Percentiles rank a stretch among this genome's conserved stretches.
phyloP scores from a whole-genome alignment of 176 grass and related monocot species.

The Pontederia paniculata region DNA sequence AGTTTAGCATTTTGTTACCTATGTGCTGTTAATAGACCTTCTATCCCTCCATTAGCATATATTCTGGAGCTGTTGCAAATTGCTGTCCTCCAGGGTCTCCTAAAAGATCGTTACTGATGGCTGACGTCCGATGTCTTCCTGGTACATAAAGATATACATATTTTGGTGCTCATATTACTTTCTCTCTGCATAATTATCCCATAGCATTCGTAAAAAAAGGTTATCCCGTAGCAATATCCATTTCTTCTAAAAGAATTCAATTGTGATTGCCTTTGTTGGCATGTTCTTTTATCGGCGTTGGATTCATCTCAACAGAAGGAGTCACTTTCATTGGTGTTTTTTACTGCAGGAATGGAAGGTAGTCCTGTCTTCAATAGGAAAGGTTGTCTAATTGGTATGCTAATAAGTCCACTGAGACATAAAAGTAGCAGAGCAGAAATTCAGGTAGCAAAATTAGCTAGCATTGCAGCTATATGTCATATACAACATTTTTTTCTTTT shows the following conservation, averaged over 20 bases:
- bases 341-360: conserved; percentile 74
- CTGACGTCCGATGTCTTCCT: conserved; percentile 71
- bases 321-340: too few relatives aligned
- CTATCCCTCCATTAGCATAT: conserved; percentile 37
- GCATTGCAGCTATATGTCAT: too few relatives aligned
- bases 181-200: conserved; percentile 6
- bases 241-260: too few relatives aligned
- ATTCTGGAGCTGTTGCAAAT: conserved; percentile 71
- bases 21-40: neutral
- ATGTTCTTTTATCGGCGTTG: too few relatives aligned
- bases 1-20: neutral
- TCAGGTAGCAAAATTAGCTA: conserved; percentile 34
- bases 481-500: conserved; percentile 8
- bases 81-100: conserved; percentile 47
- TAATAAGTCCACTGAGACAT: conserved; percentile 74
- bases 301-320: too few relatives aligned
- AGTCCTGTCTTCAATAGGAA: conserved; percentile 72
- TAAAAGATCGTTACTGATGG: conserved; percentile 54
- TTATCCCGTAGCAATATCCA: neutral
- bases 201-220: neutral
- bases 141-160: conserved; percentile 32
- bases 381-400: conserved; percentile 55
- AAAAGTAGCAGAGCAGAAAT: conserved; percentile 58
- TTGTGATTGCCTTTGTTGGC: too few relatives aligned
- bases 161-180: conserved; percentile 1